These are phyloP conservation scores for Tolypocladium tundrense DNA, from an alignment of 2,329 filamentous ascomycete genomes.

Conservation along the genomic window DNA sequence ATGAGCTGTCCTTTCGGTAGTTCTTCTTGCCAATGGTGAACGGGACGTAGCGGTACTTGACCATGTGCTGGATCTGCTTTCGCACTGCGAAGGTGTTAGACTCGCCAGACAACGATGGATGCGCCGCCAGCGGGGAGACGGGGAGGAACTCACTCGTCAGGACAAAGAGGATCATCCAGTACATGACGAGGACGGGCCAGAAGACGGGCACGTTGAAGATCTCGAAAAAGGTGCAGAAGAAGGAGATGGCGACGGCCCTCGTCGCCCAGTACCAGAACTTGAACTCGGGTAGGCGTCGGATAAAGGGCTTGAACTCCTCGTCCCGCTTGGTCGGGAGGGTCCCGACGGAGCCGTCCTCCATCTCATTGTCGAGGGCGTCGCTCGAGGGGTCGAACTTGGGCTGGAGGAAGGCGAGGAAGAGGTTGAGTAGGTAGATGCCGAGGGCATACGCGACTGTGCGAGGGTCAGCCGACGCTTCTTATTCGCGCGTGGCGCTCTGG, in stretches of 20 bases:
- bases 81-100: constrained; percentile 56
- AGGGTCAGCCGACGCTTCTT: too few relatives aligned
- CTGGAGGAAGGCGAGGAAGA: constrained; percentile 96
- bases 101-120: neutral
- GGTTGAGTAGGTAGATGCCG: constrained; percentile 96
- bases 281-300: constrained; percentile 92
- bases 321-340: constrained; percentile 88
- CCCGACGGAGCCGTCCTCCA: constrained; percentile 81
- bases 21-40: constrained; percentile 85
- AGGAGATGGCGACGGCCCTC: constrained; percentile 71
- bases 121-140: neutral
- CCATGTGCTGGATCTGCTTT: constrained; percentile 99
- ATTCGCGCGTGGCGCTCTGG: too few relatives aligned
- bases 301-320: constrained; percentile 96
- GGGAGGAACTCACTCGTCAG: constrained; percentile 67
- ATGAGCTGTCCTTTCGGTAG: constrained; percentile 56
- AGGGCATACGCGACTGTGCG: constrained; percentile 82
- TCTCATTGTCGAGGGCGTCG: constrained; percentile 81
- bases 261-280: constrained; percentile 99
- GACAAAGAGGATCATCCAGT: constrained; percentile 95
- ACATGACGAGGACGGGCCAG: constrained; percentile 97
- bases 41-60: constrained; percentile 97
- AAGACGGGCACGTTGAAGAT: constrained; percentile 97
- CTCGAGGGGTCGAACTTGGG: constrained; percentile 98
- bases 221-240: constrained; percentile 84